Evolutionary conservation across 257 asterid genomes (phyloP).

Genomic region (Cynanchum wilfordii): DNA sequence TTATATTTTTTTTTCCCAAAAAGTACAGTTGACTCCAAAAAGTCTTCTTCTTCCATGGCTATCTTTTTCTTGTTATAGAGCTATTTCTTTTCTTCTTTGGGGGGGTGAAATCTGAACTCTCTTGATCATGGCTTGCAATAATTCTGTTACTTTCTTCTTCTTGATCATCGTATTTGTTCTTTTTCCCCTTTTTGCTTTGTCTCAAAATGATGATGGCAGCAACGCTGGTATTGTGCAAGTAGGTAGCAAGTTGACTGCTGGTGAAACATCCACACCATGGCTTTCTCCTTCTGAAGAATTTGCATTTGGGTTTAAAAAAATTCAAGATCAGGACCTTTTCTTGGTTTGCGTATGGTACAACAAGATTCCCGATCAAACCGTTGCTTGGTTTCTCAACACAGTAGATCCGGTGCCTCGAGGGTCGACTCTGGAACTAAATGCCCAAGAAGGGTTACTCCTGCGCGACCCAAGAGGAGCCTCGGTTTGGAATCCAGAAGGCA

Average conservation of each 20-base stretch:
- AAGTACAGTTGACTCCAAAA: background rate
- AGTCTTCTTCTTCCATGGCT: background rate
- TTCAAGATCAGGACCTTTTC: slow-evolving; percentile 18
- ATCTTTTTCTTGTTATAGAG: background rate
- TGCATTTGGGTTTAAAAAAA: slow-evolving; percentile 14
- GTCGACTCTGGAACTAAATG: slow-evolving; percentile 29
- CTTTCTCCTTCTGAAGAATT: slow-evolving; percentile 14
- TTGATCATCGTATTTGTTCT: background rate
- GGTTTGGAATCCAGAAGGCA: slow-evolving; percentile 20
- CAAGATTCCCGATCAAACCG: slow-evolving; percentile 36
- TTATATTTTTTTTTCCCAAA: background rate
- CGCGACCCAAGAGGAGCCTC: slow-evolving; percentile 24
- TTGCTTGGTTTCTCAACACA: slow-evolving; percentile 41
- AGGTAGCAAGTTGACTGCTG: slow-evolving; percentile 7
- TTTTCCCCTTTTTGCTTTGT: background rate
- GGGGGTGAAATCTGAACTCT: background rate
- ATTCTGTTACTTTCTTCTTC: background rate
- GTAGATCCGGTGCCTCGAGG: slow-evolving; percentile 33
- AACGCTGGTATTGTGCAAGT: background rate
- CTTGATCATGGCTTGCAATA: background rate
- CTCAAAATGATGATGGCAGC: slow-evolving; percentile 1
- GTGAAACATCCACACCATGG: slow-evolving; percentile 9
- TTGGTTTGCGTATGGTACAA: slow-evolving; percentile 49
- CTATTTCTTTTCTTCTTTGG: background rate
- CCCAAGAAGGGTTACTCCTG: slow-evolving; percentile 32